Evolutionary conservation across 2,329 filamentous ascomycete species (phyloP), one percentile per base, ranked within the genome.

Genomic region (Diaporthe sp.): DNA sequence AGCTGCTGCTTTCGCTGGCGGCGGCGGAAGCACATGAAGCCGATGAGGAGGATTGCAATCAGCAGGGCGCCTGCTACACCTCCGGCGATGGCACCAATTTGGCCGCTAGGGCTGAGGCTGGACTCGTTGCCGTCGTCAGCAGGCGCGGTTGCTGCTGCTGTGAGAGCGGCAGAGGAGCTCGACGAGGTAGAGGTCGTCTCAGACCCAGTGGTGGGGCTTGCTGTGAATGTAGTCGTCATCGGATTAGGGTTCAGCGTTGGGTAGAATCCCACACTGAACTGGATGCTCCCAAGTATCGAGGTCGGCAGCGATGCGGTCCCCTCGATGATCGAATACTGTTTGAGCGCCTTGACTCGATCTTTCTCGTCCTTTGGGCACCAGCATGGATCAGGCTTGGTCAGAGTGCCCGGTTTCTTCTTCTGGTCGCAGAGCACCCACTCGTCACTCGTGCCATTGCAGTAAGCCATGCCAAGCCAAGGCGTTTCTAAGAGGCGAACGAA

Each of bases 361-460:
- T 77, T 75, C 1, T 77, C 77, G n/a, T 77, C 76, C 2, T 76
- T 60, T 0, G 82, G 82, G 57, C 82, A 83, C 52, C 73, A 80
- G 77, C 81, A 83, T 4, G 74, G 77, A 19, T 80, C 79, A 8
- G 81, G 77, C 1, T 76, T 54, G 10, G 77, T 73, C 22, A 81
- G 73, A 6, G 80, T 79, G 3, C 69, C 60, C 0, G 79, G 75
- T 9, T 74, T 70, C 54, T 52, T 74, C 2, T 75, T 75, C 64
- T 83, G 82, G 22, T 76, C 75, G 75, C 83, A 84, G 28, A 79
- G 79, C 22, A 81, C 76, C 81, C 83, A 84, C 72, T 81, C 71
- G 38, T 80, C 74, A 2, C 78, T 79, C 4, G 78, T 81, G 76
- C 77, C 77, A 73, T 83, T 81, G 78, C 83, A 84, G 76, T 81